phyloP scores from a whole-genome alignment of 2,329 filamentous ascomycete genomes.

The Pochonia chlamydosporia region DNA sequence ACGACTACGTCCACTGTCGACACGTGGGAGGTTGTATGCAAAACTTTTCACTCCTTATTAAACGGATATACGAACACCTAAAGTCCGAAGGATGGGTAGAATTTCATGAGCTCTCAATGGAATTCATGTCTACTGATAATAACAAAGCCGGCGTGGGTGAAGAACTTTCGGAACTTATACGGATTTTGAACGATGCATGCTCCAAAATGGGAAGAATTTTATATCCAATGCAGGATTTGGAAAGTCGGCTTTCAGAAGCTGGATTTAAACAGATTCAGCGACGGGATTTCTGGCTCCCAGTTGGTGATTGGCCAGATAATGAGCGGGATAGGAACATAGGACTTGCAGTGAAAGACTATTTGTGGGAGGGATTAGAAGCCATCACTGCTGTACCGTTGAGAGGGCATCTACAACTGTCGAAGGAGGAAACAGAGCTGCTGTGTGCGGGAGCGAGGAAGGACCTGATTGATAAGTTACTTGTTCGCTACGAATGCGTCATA shows the following conservation, averaged over 20 bases:
- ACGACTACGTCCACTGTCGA: constrained; percentile 29
- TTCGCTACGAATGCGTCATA: no score
- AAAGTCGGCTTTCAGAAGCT: constrained; percentile 22
- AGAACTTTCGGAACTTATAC: constrained; percentile 21
- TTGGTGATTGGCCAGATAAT: constrained; percentile 33
- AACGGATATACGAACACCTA: constrained; percentile 26
- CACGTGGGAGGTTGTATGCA: constrained; percentile 28
- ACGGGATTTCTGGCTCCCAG: constrained; percentile 25
- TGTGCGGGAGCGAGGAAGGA: constrained; percentile 17
- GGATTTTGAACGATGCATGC: constrained; percentile 21
- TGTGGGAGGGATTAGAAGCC: constrained; percentile 29
- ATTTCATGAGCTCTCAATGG: constrained; percentile 34
- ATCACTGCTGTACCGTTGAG: constrained; percentile 30
- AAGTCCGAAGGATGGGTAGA: constrained; percentile 43
- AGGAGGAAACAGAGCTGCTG: constrained; percentile 36
- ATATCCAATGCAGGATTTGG: constrained; percentile 22
- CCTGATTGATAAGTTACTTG: no score
- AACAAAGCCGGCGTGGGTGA: constrained; percentile 27
- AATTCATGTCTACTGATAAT: constrained; percentile 28
- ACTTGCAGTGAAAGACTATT: constrained; percentile 30
- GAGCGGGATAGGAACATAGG: constrained; percentile 33
- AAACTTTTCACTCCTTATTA: constrained; percentile 19
- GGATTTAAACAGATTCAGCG: constrained; percentile 31
- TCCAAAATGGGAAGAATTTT: constrained; percentile 22
- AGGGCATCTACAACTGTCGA: constrained; percentile 30